Conservation (phyloP, 2,329 filamentous ascomycete species). For the Fusarium gaditjirri region DNA sequence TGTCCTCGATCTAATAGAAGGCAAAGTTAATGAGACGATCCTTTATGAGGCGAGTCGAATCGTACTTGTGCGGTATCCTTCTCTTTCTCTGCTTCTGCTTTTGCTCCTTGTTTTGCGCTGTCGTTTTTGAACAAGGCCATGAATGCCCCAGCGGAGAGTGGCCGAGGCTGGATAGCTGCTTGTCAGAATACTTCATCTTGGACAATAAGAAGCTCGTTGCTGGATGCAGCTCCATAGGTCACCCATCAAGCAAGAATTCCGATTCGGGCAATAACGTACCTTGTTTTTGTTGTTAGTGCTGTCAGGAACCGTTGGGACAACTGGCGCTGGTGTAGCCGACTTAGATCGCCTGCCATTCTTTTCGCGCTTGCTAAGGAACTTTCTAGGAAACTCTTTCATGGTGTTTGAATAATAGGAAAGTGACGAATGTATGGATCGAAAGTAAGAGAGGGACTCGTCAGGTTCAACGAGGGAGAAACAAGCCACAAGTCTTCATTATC, state of each 20-base stretch:
- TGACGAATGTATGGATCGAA: slow-evolving; percentile 2
- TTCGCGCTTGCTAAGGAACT: slow-evolving; percentile 77
- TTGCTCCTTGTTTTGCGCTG: slow-evolving; percentile 59
- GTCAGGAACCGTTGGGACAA: slow-evolving; percentile 45
- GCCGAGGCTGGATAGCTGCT: slow-evolving; percentile 56
- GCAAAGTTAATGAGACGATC: slow-evolving; percentile 25
- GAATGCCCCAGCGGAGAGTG: slow-evolving; percentile 67
- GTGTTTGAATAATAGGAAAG: slow-evolving; percentile 38
- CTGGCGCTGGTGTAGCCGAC: slow-evolving; percentile 65
- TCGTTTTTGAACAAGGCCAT: slow-evolving; percentile 73
- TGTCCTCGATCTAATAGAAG: slow-evolving; percentile 53
- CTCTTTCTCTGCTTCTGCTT: slow-evolving; percentile 61
- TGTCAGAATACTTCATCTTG: slow-evolving; percentile 15
- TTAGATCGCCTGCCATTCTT: slow-evolving; percentile 68
- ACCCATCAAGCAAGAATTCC: background rate
- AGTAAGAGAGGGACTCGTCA: slow-evolving; percentile 41
- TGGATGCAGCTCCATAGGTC: background rate
- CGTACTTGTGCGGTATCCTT: slow-evolving; percentile 55
- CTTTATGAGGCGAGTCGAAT: background rate
- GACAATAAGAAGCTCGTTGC: background rate
- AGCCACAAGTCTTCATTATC: slow-evolving; percentile 47
- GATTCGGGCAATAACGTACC: slow-evolving; percentile 52
- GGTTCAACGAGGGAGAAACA: slow-evolving; percentile 48
- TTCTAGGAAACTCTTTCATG: slow-evolving; percentile 68
- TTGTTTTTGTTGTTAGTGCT: slow-evolving; percentile 51